Evolutionary conservation across 106 monocot species (phyloP).

Genomic region (Dendrobium catenatum): DNA sequence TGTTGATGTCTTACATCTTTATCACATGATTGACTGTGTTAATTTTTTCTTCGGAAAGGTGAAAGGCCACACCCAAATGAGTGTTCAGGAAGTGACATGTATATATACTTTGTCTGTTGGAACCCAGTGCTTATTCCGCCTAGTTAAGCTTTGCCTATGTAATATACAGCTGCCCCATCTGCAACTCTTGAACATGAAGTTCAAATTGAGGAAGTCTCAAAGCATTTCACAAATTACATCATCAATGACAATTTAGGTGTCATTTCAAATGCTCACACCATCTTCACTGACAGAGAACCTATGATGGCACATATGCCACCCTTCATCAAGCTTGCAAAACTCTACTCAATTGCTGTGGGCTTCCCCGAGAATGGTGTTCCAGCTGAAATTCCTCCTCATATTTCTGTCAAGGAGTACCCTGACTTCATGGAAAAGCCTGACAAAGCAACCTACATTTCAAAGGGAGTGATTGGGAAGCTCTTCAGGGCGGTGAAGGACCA

Average conservation of each 20-base stretch:
- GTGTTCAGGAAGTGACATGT: conserved; percentile 90
- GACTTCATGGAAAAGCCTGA: conserved; percentile 90
- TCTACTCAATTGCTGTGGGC: conserved; percentile 85
- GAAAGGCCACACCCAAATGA: conserved; percentile 90
- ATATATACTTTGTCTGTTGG: conserved; percentile 90
- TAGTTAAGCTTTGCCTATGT: conserved; percentile 57
- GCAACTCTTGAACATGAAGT: conserved; percentile 69
- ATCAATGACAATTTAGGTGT: conserved; percentile 79
- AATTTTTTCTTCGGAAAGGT: conserved; percentile 82
- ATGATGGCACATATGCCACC: conserved; percentile 33
- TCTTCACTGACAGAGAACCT: conserved; percentile 60
- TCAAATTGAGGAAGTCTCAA: conserved; percentile 72
- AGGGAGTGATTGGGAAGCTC: conserved; percentile 79
- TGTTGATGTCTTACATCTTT: conserved; percentile 61
- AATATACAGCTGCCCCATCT: conserved; percentile 53
- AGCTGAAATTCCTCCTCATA: conserved; percentile 52
- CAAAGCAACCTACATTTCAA: conserved; percentile 52
- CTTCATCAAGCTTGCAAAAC: conserved; percentile 54
- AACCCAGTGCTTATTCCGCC: conserved; percentile 61
- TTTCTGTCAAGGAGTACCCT: conserved; percentile 57
- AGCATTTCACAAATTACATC: conserved; percentile 79
- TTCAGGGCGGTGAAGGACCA: conserved; percentile 56
- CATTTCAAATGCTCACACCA: conserved; percentile 89
- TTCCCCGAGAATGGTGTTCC: conserved; percentile 86
- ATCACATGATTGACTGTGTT: conserved; percentile 88